These are phyloP conservation scores for Aaosphaeria pasadenensis DNA, from an alignment of 2,329 filamentous ascomycete genomes.

Conservation along the genomic window DNA sequence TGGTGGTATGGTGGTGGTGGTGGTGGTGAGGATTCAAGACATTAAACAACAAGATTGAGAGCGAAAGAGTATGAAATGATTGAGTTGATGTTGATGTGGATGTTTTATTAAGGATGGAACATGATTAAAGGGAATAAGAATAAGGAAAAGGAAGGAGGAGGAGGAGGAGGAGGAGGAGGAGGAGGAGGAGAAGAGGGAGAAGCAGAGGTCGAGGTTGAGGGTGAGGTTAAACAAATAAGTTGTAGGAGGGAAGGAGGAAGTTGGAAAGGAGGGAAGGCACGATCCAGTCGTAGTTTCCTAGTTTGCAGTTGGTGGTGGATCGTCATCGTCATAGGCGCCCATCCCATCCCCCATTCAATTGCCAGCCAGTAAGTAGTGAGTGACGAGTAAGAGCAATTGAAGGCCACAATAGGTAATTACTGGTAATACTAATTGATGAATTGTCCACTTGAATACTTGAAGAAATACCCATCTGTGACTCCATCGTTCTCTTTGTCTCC, in stretches of 20 bases:
- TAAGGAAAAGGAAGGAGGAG: not conserved
- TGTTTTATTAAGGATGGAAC: too few relatives aligned
- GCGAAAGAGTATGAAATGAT: not conserved
- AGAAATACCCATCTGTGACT: too few relatives aligned
- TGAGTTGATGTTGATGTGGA: too few relatives aligned
- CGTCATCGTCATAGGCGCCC: not conserved
- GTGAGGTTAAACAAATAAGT: not conserved
- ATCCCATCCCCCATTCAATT: not conserved
- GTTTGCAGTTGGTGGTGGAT: too few relatives aligned
- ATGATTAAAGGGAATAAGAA: too few relatives aligned
- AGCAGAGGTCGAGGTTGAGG: not conserved
- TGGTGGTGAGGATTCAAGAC: constrained; percentile 3
- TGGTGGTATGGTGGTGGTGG: constrained; percentile 8
- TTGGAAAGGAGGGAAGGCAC: not conserved
- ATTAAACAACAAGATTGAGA: constrained; percentile 1
- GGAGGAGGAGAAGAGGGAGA: not conserved
- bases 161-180: not conserved
- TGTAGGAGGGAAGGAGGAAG: too few relatives aligned
- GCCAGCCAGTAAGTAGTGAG: too few relatives aligned
- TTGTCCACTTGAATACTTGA: too few relatives aligned
- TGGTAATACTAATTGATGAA: too few relatives aligned
- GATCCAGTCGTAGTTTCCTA: not conserved
- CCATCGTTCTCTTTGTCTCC: too few relatives aligned
- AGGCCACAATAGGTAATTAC: too few relatives aligned
- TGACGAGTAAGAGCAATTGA: too few relatives aligned